Evolutionary conservation across 352 stramenopile species (phyloP), one percentile per base, ranked within the genome.

Genomic region (Aphanomyces cochlioides): DNA sequence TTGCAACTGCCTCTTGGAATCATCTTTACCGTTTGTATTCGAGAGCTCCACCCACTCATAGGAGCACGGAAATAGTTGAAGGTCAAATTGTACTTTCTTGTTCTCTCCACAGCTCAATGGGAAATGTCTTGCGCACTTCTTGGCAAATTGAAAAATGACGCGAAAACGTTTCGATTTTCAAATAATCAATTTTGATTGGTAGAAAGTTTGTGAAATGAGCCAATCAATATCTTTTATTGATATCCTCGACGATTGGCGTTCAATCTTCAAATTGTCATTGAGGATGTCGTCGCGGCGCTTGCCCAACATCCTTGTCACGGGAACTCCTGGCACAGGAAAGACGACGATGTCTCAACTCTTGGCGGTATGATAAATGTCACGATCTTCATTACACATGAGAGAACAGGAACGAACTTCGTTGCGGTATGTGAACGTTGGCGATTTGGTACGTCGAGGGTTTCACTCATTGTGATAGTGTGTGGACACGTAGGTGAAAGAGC

Each of bases 281-380:
- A 28, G 28, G 28, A 28, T 28, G 28, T 28, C 28, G 48, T 40
- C 45, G 28, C 72, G 72, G 19, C 83, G 81, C 56, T 69, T 85
- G 61, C 96, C 97, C 4, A 99, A 99, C 78, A 96, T 99, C 74
- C 85, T 99, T 45, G 83, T 99, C 37, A 99, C 96, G n/a, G 97
- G 97, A 17, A 99, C 97, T 47, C 97, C 97, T 13, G 96, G 96
- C 54, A 97, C 91, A 65, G 91, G 91, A 56, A 98, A 99, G 83
- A 98, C 95, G 50, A 90, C 86, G 50, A 97, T 96, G 73, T 96
- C 89, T 72, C 88, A 95, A 63, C 79, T 97, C 64, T 84, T 99
- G 43, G 90, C 83, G 73, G 85, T 93, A 59, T 64, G 28, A 28
- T 28, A 28, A 28, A 28, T 28, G 82, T 47, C 4, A 12, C 36